These are phyloP conservation scores for Cephaloascus albidus DNA, from an alignment of 805 yeast species.

Conservation along the genomic window DNA sequence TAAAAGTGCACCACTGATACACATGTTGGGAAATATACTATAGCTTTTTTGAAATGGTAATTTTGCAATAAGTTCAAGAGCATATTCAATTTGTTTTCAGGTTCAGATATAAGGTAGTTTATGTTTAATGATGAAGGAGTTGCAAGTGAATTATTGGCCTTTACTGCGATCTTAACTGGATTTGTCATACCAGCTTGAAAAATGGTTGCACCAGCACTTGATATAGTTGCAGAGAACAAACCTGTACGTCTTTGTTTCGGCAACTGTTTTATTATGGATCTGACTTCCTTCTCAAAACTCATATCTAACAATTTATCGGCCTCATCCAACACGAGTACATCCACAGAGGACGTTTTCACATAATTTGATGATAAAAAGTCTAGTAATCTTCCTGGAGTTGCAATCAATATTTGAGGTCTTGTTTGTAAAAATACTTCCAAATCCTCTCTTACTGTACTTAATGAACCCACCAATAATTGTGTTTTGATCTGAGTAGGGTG, in stretches of 20 bases:
- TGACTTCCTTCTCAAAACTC: conserved; percentile 63
- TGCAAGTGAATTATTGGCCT: conserved; percentile 26
- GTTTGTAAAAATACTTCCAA: conserved; percentile 41
- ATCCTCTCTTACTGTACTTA: conserved; percentile 62
- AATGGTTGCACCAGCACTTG: conserved; percentile 69
- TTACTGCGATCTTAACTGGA: conserved; percentile 82
- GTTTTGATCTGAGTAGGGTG: conserved; percentile 31
- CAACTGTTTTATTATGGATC: conserved; percentile 52
- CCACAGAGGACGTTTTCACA: conserved; percentile 57
- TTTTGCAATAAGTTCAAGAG: conserved; percentile 44
- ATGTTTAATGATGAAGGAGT: conserved; percentile 61
- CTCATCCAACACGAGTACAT: conserved; percentile 78
- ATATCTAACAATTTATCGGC: conserved; percentile 84
- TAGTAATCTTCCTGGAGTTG: conserved; percentile 84
- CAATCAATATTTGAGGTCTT: conserved; percentile 71
- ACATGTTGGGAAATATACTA: conserved; percentile 92
- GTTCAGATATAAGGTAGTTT: conserved; percentile 47
- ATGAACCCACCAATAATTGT: conserved; percentile 59
- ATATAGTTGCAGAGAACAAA: conserved; percentile 85
- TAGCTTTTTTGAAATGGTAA: conserved; percentile 63
- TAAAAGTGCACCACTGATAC: conserved; percentile 73
- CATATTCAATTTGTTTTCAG: conserved; percentile 51
- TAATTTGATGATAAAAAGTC: conserved; percentile 58
- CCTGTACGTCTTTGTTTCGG: conserved; percentile 95
- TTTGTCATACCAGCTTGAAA: conserved; percentile 87